Evolutionary conservation across 805 yeast genomes (phyloP).

Genomic region (Kregervanrija pseudodelftensis): DNA sequence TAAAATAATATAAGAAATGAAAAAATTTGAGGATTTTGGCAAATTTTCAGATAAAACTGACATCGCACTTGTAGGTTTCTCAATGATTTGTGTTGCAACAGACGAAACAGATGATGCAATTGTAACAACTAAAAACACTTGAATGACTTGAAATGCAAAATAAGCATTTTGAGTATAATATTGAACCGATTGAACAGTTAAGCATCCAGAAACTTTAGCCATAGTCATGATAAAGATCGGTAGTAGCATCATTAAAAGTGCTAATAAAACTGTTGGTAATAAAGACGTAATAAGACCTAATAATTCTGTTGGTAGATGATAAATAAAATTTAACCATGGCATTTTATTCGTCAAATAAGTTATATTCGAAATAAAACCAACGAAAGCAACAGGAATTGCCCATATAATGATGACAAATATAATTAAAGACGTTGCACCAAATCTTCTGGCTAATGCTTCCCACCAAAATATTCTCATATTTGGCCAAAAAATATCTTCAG

Average conservation of each 20-base stretch:
- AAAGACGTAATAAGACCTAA: slow-evolving; percentile 63
- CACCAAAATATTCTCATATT: slow-evolving; percentile 77
- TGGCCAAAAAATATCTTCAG: slow-evolving; percentile 59
- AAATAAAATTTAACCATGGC: slow-evolving; percentile 48
- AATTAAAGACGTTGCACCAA: slow-evolving; percentile 47
- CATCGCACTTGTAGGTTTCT: slow-evolving; percentile 54
- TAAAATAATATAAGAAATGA: slow-evolving; percentile 56
- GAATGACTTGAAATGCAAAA: slow-evolving; percentile 64
- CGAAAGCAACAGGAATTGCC: slow-evolving; percentile 76
- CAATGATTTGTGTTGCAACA: slow-evolving; percentile 53
- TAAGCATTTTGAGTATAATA: slow-evolving; percentile 59
- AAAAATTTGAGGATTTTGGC: slow-evolving; percentile 70
- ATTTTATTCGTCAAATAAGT: slow-evolving; percentile 52
- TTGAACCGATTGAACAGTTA: slow-evolving; percentile 52
- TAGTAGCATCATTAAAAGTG: slow-evolving; percentile 57
- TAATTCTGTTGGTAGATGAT: slow-evolving; percentile 44
- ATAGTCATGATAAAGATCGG: slow-evolving; percentile 58
- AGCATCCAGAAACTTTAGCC: slow-evolving; percentile 55
- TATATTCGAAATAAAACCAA: slow-evolving; percentile 66
- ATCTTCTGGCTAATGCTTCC: slow-evolving; percentile 54
- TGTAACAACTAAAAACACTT: slow-evolving; percentile 65
- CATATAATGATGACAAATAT: slow-evolving; percentile 53
- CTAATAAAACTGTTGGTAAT: slow-evolving; percentile 59
- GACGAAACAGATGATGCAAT: slow-evolving; percentile 67
- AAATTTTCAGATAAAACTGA: slow-evolving; percentile 53